Base-by-base conservation (phyloP, 2,329 filamentous ascomycete species). In the Neofusicoccum umdonicola region DNA sequence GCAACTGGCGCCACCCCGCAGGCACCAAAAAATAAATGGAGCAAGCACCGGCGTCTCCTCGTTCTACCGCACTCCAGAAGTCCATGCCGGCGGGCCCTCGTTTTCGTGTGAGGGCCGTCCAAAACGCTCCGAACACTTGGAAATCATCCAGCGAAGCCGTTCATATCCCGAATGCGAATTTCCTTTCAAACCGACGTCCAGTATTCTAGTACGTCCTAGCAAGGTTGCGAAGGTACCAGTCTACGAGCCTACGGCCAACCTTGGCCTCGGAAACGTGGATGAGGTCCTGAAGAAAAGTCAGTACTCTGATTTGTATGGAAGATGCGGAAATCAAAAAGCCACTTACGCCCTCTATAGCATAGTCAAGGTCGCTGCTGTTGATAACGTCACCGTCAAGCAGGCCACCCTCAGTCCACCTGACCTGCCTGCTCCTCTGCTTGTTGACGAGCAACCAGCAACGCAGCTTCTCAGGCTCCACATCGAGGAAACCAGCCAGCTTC, bases 191-290 rank as follows among this genome's bases (percentile, higher is more conserved):
- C 13, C 3, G 11, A 9, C n/a, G 12, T 8, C 22, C 2, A 13
- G 31, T 3, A 15, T 13, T 69, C 69, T 90, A 96, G 84, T 99
- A 99, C 66, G 93, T 96, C 78, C 95, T 90, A 67, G 93, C 91
- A 75, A 99, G 84, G 84, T 99, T 99, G 77, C 95, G 90, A 77
- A 99, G 87, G 80, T 99, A 99, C 95, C 95, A 99, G 81, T 99
- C 95, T 69, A 99, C 94, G 74, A 99, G 84, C 83, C 95, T 96
- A 73, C 95, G 88, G 76, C 95, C 95, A 66, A 97, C 93, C 89
- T 99, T 99, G 71, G 94, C 94, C 82, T 99, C 95, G 66, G 94
- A 97, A 72, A 99, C 95, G 81, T 99, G 95, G 78, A 99, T 99
- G 73, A 99, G 83, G 77, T 99, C 94, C 90, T 93, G 71, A 7